A percentile compares a stretch with the other conserved stretches of the same genome.
These are phyloP conservation scores for Chytriomyces hyalinus DNA, from an alignment of 192 early-diverging fungal species.

Conservation along the genomic window DNA sequence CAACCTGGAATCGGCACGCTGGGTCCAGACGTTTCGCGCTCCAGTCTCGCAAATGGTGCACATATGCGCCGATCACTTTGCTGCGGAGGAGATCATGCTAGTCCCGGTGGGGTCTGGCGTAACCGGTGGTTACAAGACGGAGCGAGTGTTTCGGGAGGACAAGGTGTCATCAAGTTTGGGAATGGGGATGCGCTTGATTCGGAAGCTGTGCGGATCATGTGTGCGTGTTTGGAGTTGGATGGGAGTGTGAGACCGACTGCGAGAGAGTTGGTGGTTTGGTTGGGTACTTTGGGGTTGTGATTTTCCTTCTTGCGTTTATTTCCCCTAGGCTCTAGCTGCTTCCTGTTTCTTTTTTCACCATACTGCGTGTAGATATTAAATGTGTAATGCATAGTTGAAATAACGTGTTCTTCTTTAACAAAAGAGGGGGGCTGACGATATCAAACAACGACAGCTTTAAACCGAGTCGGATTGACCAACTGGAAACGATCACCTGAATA, in stretches of 20 bases:
- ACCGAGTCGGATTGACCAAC: too few relatives aligned
- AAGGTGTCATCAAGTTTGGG: conserved; percentile 40
- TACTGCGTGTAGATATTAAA: too few relatives aligned
- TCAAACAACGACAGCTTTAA: too few relatives aligned
- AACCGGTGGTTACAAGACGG: conserved; percentile 27
- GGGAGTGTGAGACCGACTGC: conserved; percentile 41
- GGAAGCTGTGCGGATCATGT: conserved; percentile 38
- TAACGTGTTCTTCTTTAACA: too few relatives aligned
- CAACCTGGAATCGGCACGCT: conserved; percentile 41
- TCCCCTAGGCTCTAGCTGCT: not conserved
- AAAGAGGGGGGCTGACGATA: too few relatives aligned
- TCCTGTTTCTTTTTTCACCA: not conserved
- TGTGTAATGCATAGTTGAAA: too few relatives aligned
- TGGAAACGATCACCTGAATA: not conserved
- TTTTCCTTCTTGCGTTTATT: not conserved
- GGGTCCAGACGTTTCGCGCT: conserved; percentile 35
- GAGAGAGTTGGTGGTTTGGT: conserved; percentile 33
- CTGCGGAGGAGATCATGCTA: not conserved
- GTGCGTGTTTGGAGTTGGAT: conserved; percentile 39
- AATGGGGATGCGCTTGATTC: conserved; percentile 43
- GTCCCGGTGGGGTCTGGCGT: not conserved
- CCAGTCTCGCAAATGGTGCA: conserved; percentile 12
- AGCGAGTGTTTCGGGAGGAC: conserved; percentile 25
- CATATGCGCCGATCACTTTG: conserved; percentile 13
- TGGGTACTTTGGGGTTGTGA: conserved; percentile 2